Conservation (phyloP, 179 eudicot species). For the Actinidia chinensis region DNA sequence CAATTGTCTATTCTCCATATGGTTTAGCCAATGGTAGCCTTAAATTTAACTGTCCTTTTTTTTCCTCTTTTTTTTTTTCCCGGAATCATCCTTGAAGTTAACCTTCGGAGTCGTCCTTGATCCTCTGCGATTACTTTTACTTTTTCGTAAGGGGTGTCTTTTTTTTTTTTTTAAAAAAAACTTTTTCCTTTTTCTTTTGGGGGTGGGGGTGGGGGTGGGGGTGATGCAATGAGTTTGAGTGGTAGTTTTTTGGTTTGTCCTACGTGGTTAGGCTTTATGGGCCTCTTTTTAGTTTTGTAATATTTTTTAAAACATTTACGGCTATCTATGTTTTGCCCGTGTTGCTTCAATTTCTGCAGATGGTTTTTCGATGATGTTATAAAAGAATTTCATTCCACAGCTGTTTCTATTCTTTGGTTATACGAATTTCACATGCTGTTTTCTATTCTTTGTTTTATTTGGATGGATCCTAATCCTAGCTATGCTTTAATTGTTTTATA, state of each 20-base stretch:
- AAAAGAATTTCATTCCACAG: too few species aligned
- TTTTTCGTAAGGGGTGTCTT: background rate
- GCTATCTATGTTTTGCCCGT: background rate
- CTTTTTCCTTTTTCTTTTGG: background rate
- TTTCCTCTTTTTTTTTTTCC: background rate
- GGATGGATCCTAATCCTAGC: background rate
- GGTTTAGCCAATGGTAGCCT: background rate
- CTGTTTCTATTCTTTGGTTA: too few species aligned
- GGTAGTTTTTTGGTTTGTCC: background rate
- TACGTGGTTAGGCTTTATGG: background rate
- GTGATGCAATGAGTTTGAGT: background rate
- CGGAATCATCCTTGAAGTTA: background rate
- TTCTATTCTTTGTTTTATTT: background rate
- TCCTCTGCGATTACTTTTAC: too few species aligned
- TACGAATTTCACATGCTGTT: background rate
- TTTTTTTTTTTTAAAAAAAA: too few species aligned
- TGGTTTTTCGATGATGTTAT: too few species aligned
- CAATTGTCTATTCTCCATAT: background rate
- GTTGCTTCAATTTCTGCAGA: background rate
- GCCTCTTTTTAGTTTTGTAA: background rate
- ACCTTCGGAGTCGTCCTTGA: background rate
- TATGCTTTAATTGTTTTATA: conserved; percentile 9
- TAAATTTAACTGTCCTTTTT: background rate
- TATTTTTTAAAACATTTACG: background rate
- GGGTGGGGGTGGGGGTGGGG: background rate